phyloP scores from a whole-genome alignment of 768 basidiomycete species.

The Auriculariales sp. region DNA sequence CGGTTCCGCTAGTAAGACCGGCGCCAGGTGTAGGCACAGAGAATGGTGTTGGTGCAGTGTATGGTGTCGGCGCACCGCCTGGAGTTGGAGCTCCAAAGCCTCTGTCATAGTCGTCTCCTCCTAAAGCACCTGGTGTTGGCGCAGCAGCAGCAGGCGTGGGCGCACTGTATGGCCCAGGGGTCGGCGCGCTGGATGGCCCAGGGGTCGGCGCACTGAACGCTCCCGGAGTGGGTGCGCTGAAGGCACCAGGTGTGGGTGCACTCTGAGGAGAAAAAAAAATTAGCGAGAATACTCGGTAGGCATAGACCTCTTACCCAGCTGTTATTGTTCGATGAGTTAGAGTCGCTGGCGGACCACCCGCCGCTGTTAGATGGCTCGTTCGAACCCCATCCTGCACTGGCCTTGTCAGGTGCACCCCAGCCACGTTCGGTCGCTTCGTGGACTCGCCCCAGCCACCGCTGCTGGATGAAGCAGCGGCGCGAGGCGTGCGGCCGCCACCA shows the following conservation, averaged over 20 bases:
- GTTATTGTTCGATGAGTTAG: constrained; percentile 10
- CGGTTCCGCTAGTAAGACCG: constrained; percentile 1
- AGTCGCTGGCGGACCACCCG: constrained; percentile 4
- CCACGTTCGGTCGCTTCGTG: constrained; percentile 16
- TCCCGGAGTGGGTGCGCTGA: constrained; percentile 16
- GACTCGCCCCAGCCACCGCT: constrained; percentile 16
- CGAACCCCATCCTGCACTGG: constrained; percentile 16
- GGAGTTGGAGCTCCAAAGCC: constrained; percentile 1
- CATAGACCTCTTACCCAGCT: background rate
- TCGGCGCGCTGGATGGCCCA: constrained; percentile 14
- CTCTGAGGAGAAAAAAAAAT: constrained; percentile 13
- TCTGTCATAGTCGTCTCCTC: constrained; percentile 9
- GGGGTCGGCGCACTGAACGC: constrained; percentile 9
- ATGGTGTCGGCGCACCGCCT: constrained; percentile 7
- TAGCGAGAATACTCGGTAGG: constrained; percentile 3
- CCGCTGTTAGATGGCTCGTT: constrained; percentile 10
- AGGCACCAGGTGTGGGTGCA: constrained; percentile 8
- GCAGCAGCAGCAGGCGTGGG: constrained; percentile 26
- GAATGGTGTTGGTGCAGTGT: constrained; percentile 1
- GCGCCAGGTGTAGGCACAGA: constrained; percentile 1
- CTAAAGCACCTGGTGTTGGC: constrained; percentile 19
- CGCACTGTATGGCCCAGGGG: constrained; percentile 25
- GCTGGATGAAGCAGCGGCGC: constrained; percentile 7
- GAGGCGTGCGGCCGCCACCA: constrained; percentile 11
- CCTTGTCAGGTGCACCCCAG: constrained; percentile 17